These are phyloP conservation scores for Lasiodiplodia gonubiensis DNA, from an alignment of 2,329 filamentous ascomycete species.

Conservation along the genomic window DNA sequence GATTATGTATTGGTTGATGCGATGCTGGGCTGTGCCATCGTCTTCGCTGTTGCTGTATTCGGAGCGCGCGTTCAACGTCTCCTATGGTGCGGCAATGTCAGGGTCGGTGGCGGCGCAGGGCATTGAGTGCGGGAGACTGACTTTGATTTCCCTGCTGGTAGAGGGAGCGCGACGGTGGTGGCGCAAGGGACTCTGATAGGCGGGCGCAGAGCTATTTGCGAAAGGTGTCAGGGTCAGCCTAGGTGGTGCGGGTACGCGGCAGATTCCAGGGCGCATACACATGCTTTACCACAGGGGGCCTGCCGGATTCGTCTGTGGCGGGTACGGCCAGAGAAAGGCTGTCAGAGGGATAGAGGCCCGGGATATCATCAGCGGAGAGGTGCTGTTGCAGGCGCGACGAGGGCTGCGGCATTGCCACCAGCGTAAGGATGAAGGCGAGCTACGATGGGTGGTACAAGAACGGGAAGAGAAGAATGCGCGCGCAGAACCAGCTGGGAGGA, in stretches of 20 bases:
- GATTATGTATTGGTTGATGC: slow-evolving; percentile 94
- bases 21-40: slow-evolving; percentile 80
- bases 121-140: slow-evolving; percentile 38
- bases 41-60: slow-evolving; percentile 84
- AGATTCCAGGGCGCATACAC: slow-evolving; percentile 47
- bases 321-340: slow-evolving; percentile 56
- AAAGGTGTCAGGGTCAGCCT: slow-evolving; percentile 6
- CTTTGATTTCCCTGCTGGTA: slow-evolving; percentile 67
- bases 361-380: slow-evolving; percentile 38
- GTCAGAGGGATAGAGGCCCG: slow-evolving; percentile 53
- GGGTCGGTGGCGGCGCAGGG: neutral
- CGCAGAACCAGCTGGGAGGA: neutral
- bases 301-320: slow-evolving; percentile 43
- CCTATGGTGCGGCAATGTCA: slow-evolving; percentile 55
- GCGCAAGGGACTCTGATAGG: slow-evolving; percentile 67
- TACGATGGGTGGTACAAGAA: neutral
- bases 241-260: neutral
- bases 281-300: slow-evolving; percentile 55
- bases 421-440: neutral
- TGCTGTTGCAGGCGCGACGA: slow-evolving; percentile 31
- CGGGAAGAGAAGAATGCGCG: neutral
- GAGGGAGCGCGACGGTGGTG: slow-evolving; percentile 69
- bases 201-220: slow-evolving; percentile 58
- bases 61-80: slow-evolving; percentile 88
- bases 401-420: slow-evolving; percentile 19